phyloP scores from a whole-genome alignment of 345 rosid genomes.

The Barbarea vulgaris region DNA sequence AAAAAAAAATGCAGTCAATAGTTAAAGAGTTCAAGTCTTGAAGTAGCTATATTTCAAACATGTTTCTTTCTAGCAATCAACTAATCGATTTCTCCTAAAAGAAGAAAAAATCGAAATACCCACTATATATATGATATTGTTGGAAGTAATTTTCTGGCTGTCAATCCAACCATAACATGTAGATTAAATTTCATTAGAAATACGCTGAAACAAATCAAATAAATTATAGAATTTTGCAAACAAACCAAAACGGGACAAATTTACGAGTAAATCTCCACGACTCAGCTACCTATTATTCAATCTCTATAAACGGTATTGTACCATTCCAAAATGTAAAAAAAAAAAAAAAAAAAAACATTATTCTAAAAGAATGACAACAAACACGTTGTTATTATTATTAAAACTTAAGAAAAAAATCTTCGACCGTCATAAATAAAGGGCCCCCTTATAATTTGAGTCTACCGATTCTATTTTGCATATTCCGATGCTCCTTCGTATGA shows the following conservation, averaged over 20 bases:
- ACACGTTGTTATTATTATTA: background rate
- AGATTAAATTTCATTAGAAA: background rate
- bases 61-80: background rate
- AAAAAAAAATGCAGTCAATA: background rate
- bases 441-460: background rate
- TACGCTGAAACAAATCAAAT: background rate
- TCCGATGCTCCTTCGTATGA: constrained; percentile 5
- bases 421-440: background rate
- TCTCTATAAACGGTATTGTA: background rate
- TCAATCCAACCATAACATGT: background rate
- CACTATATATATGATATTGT: too few relatives aligned
- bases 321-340: background rate
- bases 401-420: background rate
- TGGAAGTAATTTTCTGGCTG: too few relatives aligned
- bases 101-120: too few relatives aligned
- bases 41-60: background rate
- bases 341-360: background rate
- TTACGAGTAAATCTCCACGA: background rate
- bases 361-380: background rate
- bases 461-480: background rate
- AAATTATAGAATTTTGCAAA: background rate
- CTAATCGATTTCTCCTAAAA: too few relatives aligned
- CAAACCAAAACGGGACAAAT: background rate
- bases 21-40: background rate
- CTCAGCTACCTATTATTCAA: background rate